Evolutionary conservation across 306 rosid species (phyloP), one percentile per base, ranked within the genome.

Genomic region (Trifolium repens): DNA sequence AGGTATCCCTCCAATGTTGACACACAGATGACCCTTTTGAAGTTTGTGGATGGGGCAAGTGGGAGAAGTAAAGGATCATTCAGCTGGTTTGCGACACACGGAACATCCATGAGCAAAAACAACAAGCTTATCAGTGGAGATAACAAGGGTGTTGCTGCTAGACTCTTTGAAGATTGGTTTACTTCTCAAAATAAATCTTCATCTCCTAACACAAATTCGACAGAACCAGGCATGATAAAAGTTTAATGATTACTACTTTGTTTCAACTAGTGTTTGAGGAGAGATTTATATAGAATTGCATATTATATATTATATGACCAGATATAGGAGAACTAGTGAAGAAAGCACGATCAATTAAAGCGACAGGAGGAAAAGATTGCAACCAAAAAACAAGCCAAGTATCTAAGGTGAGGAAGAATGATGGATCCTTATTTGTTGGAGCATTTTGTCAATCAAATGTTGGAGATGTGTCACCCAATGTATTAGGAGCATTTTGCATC

Each of bases 381-480:
- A 58, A 58, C 13, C 61, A 68, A 79, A 57, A 69, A 13, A 81
- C 83, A 60, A 93, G 90, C 79, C 77, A 84, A 85, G 81, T 61
- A 1, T 85, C 83, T 0, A 91, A 93, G 73, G 96, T 91, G 78
- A 88, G 97, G 78, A 91, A 85, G 74, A 90, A 86, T 69, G 73
- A 87, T 7, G 96, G 91, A 7, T 87, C 89, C 15, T 79, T 83
- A 6, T 93, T 91, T 57, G 97, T 91, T 32, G 98, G 87, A 66
- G 96, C 98, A 13, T 93, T 89, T 88, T 91, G 97, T 87, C 98
- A 93, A 78, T 91, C 96, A 46, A 93, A 93, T 69, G 96, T 91
- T 2, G 98, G 98, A 84, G 98, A 93, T 60, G 98, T 89, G 24
- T 85, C 90, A 7, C 97, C 98, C 13, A 91, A 93, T 81, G 97